Evolutionary conservation across 2,329 filamentous ascomycete species (phyloP), one percentile per base, ranked within the genome.

Genomic region (Colletotrichum sidae): DNA sequence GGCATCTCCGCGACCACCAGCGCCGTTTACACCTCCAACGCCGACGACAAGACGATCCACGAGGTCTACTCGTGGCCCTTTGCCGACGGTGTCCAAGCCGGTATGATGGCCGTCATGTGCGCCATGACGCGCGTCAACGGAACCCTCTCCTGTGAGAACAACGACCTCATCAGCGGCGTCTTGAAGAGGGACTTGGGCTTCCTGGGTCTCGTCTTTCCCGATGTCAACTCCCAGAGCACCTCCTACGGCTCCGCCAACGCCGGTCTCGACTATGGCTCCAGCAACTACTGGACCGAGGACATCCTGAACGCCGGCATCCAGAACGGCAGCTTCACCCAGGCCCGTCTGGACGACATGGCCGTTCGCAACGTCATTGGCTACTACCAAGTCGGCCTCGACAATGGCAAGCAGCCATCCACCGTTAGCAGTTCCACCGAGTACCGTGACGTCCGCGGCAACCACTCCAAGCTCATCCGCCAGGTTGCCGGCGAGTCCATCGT

Each of bases 401-500:
- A 79, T 76, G 55, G 82, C 79, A 0, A 78, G 82, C 10, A 81
- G 92, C 72, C 90, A 85, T 0, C 81, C 84, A 1, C 84, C 90
- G 73, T 88, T 87, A 44, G 84, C 88, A 83, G 12, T 79, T 93
- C 51, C 34, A 59, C 85, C 76, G 67, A 71, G 83, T 67, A 57
- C 44, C 65, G 55, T 15, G 60, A 58, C 17, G 56, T 67, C 33
- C 60, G 60, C 15, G 60, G 65, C 17, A 55, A 67, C 50, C 60
- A 60, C 41, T 59, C 60, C 37, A 59, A 53, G 56, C 49, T 60
- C 17, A 64, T 59, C 39, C 55, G 60, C 15, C 55, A 64, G 49
- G 60, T 53, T n/a, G 60, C 55, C 72, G 80, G 86, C 15, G 81
- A 86, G 10, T 88, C 88, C 3, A 88, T 92, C 12, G 90, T 93